These are phyloP conservation scores for Phaffomyces antillensis DNA, from an alignment of 805 yeast species.

Conservation along the genomic window DNA sequence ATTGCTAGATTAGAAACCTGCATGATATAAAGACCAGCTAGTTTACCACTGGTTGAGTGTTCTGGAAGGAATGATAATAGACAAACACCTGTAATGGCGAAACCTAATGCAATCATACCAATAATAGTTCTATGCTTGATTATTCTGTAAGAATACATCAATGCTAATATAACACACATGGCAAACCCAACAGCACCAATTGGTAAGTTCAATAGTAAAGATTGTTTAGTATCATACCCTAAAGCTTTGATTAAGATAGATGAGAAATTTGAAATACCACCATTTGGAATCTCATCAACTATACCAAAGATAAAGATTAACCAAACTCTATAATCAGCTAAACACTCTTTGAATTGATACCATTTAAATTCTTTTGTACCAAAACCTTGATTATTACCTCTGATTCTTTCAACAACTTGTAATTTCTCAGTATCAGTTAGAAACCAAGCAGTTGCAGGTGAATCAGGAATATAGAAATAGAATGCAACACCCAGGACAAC, in stretches of 20 bases:
- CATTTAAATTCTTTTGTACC: constrained; percentile 32
- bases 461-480: constrained; percentile 38
- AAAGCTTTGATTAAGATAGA: constrained; percentile 27
- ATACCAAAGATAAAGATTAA: constrained; percentile 27
- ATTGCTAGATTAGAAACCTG: background rate
- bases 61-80: background rate
- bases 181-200: constrained; percentile 4
- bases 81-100: background rate
- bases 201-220: constrained; percentile 1
- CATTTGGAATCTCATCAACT: constrained; percentile 32
- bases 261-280: constrained; percentile 41
- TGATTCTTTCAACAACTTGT: constrained; percentile 36
- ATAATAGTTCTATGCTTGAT: background rate
- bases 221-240: background rate
- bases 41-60: background rate
- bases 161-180: background rate
- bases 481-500: constrained; percentile 36
- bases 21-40: constrained; percentile 1
- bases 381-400: constrained; percentile 36
- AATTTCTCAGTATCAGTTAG: constrained; percentile 33
- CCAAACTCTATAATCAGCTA: constrained; percentile 27
- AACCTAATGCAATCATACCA: background rate
- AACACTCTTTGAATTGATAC: constrained; percentile 24
- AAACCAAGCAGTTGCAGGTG: constrained; percentile 35
- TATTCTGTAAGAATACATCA: background rate